These are phyloP conservation scores for Eucalyptus rudis DNA, from an alignment of 345 rosid genomes.

Conservation along the genomic window DNA sequence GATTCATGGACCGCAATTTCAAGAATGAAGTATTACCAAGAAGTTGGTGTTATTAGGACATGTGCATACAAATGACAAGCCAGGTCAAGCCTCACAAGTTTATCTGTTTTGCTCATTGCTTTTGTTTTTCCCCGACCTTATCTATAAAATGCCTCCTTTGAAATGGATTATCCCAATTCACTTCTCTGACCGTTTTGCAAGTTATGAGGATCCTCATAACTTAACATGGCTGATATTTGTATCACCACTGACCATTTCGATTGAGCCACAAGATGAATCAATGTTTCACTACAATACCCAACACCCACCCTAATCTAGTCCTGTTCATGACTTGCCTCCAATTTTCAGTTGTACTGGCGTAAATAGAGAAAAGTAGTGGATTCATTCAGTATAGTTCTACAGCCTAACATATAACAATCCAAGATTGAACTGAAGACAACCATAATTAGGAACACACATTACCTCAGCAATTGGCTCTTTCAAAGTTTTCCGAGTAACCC, in stretches of 20 bases:
- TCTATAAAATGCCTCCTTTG: background rate
- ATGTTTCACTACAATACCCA: background rate
- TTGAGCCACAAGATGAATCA: background rate
- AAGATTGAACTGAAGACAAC: background rate
- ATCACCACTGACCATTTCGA: accelerated
- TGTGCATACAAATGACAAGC: accelerated
- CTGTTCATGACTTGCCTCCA: background rate
- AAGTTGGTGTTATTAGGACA: background rate
- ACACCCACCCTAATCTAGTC: background rate
- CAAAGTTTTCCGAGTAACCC: slow-evolving; percentile 60
- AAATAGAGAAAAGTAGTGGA: accelerated
- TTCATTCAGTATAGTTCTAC: background rate
- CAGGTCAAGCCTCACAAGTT: background rate
- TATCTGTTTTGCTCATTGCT: background rate
- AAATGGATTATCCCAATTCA: background rate
- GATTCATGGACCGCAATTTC: background rate
- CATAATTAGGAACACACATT: background rate
- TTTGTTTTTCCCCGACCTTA: accelerated
- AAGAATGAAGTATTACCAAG: background rate
- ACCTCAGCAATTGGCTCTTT: slow-evolving; percentile 87
- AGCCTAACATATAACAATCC: background rate
- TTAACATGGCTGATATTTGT: background rate
- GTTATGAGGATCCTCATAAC: background rate
- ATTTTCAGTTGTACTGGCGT: background rate
- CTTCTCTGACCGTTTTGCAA: background rate